These are phyloP conservation scores for Trichoderma orchidacearum DNA, from an alignment of 495 filamentous ascomycete species.

Conservation along the genomic window DNA sequence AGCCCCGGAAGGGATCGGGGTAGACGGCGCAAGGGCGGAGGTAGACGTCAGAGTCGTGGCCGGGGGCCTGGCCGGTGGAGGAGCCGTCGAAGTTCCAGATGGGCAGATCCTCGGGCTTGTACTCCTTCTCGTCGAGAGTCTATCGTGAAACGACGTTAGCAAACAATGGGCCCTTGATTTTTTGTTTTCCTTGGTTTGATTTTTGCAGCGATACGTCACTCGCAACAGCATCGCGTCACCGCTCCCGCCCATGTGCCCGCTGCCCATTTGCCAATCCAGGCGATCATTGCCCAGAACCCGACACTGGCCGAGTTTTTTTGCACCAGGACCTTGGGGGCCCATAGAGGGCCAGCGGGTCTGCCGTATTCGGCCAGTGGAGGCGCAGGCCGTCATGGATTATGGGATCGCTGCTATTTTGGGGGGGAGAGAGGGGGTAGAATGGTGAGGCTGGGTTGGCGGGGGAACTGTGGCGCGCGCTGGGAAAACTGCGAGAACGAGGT, in stretches of 20 bases:
- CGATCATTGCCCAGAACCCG: neutral
- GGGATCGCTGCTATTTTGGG: no score
- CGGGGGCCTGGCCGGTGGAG: slow-evolving; percentile 84
- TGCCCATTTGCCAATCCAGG: neutral
- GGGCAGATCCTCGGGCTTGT: slow-evolving; percentile 66
- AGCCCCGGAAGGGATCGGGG: slow-evolving; percentile 80
- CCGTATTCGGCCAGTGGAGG: neutral
- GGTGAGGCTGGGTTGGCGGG: neutral
- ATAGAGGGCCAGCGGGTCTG: no score
- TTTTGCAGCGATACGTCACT: no score
- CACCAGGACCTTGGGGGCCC: no score
- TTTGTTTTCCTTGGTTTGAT: no score
- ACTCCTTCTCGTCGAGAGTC: slow-evolving; percentile 17
- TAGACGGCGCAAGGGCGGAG: slow-evolving; percentile 80
- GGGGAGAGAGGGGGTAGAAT: neutral
- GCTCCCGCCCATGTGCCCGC: no score
- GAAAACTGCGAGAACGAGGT: no score
- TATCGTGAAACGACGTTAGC: slow-evolving; percentile 2
- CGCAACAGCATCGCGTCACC: neutral
- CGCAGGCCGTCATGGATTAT: no score
- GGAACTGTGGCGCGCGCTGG: no score
- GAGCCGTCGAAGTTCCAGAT: slow-evolving; percentile 99
- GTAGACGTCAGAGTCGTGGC: slow-evolving; percentile 97
- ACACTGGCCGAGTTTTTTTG: neutral
- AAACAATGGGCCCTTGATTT: no score